A percentile compares a stretch with the other conserved stretches of the same genome.
Evolutionary conservation across 2,329 filamentous ascomycete species (phyloP).

Genomic region (Hymenoscyphus fructigenus): DNA sequence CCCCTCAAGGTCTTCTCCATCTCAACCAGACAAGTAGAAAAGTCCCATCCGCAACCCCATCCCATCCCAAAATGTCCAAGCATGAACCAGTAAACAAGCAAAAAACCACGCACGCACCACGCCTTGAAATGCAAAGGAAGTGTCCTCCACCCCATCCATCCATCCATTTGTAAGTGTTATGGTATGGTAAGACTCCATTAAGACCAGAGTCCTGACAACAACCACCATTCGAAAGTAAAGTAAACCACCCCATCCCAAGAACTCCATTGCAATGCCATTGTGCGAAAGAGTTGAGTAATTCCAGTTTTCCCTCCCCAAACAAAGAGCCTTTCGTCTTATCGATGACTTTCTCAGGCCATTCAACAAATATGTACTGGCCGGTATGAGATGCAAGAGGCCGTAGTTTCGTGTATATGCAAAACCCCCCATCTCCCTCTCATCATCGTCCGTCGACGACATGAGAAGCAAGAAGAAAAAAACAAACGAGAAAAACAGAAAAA

Average conservation of each 20-base stretch:
- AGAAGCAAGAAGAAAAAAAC: background rate
- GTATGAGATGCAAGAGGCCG: background rate
- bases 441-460: background rate
- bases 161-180: background rate
- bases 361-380: background rate
- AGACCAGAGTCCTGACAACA: too few species aligned
- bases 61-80: background rate
- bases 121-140: background rate
- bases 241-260: background rate
- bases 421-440: background rate
- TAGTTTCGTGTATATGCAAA: background rate
- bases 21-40: too few species aligned
- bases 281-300: slow-evolving; percentile 3
- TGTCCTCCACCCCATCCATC: background rate
- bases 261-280: slow-evolving; percentile 10
- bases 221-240: background rate
- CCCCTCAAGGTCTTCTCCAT: background rate
- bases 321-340: background rate
- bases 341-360: background rate
- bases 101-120: background rate
- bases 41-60: background rate
- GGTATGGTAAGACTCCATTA: too few species aligned
- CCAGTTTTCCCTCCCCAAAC: background rate
- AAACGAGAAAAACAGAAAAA: background rate
- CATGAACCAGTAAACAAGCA: background rate